Evolutionary conservation across 306 rosid species (phyloP), one percentile per base, ranked within the genome.

Genomic region (Dalbergia cultrata): DNA sequence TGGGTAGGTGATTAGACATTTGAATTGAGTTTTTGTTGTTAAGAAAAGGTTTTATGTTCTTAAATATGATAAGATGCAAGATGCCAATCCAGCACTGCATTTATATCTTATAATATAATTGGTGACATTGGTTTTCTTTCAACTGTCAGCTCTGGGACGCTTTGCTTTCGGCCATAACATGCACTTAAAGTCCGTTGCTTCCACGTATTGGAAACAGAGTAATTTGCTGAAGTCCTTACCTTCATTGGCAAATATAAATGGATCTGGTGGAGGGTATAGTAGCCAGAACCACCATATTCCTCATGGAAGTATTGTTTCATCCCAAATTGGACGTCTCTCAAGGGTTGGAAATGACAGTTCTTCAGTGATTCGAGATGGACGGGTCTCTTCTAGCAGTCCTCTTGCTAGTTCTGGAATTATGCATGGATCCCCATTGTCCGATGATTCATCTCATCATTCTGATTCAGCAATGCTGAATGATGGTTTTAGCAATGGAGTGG

Each of bases 391-490:
- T 72, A 92, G 97, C 89, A 92, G 97, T 86, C 99, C 98, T 79
- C 94, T 93, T 10, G 83, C 92, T 60, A 84, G 86, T 76, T 85
- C 99, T 47, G 97, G 94, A 77, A 87, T 96, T 64, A 92, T 93
- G 98, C 97, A 92, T 78, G 99, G 98, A 44, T 96, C 99, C 75
- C 99, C 98, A 14, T 67, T 93, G 80, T 96, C 99, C 73, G 98
- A 93, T 62, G 87, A 89, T 81, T 93, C 96, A 68, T 96, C 97
- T 79, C 98, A 87, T 75, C 99, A 90, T 90, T 96, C 97, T 74
- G 97, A 93, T 92, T 96, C 97, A n/a, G 98, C 98, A 87, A 85
- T 93, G 73, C 80, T 90, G 76, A 90, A 92, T 84, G 97, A 90
- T 79, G 91, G 92, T 82, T 88, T 88, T 77, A 92, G 90, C 93